Evolutionary conservation across 2,329 filamentous ascomycete genomes (phyloP).

Genomic region (Colletotrichum magnum): DNA sequence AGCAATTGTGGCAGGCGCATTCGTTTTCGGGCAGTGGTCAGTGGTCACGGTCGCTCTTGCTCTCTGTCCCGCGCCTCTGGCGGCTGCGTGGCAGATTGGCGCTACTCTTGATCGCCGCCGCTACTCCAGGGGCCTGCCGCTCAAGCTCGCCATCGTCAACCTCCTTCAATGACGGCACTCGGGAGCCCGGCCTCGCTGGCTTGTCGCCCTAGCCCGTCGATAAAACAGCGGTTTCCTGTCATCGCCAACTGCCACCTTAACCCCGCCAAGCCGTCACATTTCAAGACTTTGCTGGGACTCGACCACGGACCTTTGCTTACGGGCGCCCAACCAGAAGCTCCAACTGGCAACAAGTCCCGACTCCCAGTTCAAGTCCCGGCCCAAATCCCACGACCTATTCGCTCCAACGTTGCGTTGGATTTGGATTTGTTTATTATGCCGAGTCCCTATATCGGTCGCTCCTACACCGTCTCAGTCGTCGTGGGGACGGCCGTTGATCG

Average conservation of each 20-base stretch:
- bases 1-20: neutral
- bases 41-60: no score
- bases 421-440: slow-evolving; percentile 18
- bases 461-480: slow-evolving; percentile 20
- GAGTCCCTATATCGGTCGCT: slow-evolving; percentile 18
- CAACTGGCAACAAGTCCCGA: no score
- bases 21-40: neutral
- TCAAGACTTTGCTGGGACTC: neutral
- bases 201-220: slow-evolving; percentile 3
- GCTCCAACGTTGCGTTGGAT: slow-evolving; percentile 4
- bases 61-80: slow-evolving; percentile 19
- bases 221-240: slow-evolving; percentile 26
- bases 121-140: slow-evolving; percentile 22
- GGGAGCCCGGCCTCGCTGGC: neutral
- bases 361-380: no score
- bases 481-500: slow-evolving; percentile 25
- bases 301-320: no score
- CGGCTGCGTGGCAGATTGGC: slow-evolving; percentile 25
- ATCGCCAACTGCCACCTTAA: slow-evolving; percentile 12
- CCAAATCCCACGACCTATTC: no score
- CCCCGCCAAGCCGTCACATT: slow-evolving; percentile 34
- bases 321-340: no score
- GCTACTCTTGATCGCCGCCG: slow-evolving; percentile 29
- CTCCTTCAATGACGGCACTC: neutral
- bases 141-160: slow-evolving; percentile 25